Conservation (phyloP, 2,329 filamentous ascomycete genomes). For the Fusarium succisae region DNA sequence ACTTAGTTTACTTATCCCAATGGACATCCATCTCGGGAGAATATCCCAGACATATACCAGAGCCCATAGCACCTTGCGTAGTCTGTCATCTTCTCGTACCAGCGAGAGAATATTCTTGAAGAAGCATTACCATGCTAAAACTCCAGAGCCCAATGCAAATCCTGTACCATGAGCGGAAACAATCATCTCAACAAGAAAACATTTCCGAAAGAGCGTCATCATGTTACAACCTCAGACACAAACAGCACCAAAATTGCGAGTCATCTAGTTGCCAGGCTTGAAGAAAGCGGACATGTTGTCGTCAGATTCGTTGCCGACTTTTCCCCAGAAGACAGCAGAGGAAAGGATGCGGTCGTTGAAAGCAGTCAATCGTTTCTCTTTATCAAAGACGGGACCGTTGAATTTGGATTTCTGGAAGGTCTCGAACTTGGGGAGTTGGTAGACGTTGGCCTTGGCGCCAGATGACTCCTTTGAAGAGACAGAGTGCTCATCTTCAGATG, state of each 20-base stretch:
- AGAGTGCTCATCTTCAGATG: neutral
- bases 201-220: neutral
- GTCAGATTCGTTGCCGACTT: neutral
- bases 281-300: neutral
- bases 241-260: accelerated
- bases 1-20: neutral
- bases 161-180: accelerated
- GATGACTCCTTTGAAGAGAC: neutral
- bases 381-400: neutral
- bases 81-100: neutral
- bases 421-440: neutral
- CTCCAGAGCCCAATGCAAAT: neutral
- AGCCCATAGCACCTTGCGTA: neutral
- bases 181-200: no score
- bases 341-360: neutral
- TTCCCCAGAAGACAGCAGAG: neutral
- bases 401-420: neutral
- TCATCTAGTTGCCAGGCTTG: neutral
- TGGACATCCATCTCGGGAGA: neutral
- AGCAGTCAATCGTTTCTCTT: neutral
- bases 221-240: neutral
- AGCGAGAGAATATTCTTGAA: neutral
- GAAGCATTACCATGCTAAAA: neutral
- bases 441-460: neutral
- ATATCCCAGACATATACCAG: neutral